Evolutionary conservation across 169 alveolate genomes (phyloP).

Genomic region (Plasmodium malariae): DNA sequence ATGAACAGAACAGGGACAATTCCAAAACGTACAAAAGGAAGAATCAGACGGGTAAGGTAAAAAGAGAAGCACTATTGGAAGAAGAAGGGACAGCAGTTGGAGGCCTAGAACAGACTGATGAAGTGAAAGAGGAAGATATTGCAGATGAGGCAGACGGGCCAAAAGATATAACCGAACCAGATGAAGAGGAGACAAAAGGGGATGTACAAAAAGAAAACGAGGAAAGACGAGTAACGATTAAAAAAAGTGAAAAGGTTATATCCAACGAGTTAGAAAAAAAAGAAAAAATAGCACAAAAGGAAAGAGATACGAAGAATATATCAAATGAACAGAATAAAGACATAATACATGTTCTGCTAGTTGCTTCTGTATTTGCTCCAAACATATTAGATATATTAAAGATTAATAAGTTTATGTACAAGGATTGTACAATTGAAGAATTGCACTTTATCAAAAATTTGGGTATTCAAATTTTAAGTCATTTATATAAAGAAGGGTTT

Average conservation of each 20-base stretch:
- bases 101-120: neutral
- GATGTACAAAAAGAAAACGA: neutral
- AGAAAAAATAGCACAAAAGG: no score
- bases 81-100: neutral
- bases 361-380: conserved; percentile 49
- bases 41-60: neutral
- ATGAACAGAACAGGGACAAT: neutral
- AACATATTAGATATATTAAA: conserved; percentile 38
- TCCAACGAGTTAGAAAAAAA: neutral
- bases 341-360: conserved; percentile 39
- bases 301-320: neutral
- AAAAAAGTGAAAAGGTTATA: neutral
- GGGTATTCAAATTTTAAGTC: conserved; percentile 48
- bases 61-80: neutral
- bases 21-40: neutral
- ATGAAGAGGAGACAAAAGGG: neutral
- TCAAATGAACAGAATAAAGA: conserved; percentile 35
- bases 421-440: conserved; percentile 65
- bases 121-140: neutral
- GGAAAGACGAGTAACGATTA: neutral
- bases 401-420: conserved; percentile 34
- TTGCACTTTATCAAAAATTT: conserved; percentile 43
- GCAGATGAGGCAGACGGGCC: neutral
- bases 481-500: conserved; percentile 71
- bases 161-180: neutral